These are phyloP conservation scores for Triticum urartu DNA, from an alignment of 176 grass and related monocot species.

Conservation along the genomic window DNA sequence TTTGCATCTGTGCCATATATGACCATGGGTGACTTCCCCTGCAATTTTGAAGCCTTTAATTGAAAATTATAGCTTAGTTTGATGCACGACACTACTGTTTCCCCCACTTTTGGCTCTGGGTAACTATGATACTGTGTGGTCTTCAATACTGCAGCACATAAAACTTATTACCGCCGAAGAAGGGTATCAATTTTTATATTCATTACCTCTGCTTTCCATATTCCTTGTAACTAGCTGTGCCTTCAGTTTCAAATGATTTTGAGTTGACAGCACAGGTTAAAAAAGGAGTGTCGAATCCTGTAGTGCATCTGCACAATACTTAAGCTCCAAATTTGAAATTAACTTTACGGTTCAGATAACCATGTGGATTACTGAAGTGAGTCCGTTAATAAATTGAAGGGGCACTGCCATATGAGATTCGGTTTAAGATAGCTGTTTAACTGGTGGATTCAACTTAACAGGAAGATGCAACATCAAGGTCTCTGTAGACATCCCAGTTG, in stretches of 20 bases:
- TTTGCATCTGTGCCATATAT: not conserved
- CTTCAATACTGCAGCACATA: not conserved
- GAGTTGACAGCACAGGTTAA: not conserved
- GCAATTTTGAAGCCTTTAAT: not conserved
- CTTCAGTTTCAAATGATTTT: not conserved
- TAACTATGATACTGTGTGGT: not conserved
- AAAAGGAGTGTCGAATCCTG: not conserved
- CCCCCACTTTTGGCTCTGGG: not conserved
- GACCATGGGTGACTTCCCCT: not conserved
- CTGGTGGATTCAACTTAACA: slow-evolving; percentile 28
- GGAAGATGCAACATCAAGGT: slow-evolving; percentile 78
- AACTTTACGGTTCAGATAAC: not conserved
- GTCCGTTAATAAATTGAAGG: not conserved
- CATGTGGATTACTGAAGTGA: not conserved
- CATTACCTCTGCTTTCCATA: not conserved
- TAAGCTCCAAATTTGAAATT: not conserved
- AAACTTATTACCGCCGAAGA: not conserved
- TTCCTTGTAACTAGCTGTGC: not conserved
- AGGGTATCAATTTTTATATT: not conserved
- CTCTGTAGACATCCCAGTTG: slow-evolving; percentile 59
- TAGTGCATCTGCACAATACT: not conserved
- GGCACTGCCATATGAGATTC: not conserved
- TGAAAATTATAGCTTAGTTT: slow-evolving; percentile 9
- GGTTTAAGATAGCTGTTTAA: slow-evolving; percentile 13
- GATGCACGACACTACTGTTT: not conserved